These are phyloP conservation scores for Aspergillus pseudoterreus DNA, from an alignment of 2,329 filamentous ascomycete genomes.

Conservation along the genomic window DNA sequence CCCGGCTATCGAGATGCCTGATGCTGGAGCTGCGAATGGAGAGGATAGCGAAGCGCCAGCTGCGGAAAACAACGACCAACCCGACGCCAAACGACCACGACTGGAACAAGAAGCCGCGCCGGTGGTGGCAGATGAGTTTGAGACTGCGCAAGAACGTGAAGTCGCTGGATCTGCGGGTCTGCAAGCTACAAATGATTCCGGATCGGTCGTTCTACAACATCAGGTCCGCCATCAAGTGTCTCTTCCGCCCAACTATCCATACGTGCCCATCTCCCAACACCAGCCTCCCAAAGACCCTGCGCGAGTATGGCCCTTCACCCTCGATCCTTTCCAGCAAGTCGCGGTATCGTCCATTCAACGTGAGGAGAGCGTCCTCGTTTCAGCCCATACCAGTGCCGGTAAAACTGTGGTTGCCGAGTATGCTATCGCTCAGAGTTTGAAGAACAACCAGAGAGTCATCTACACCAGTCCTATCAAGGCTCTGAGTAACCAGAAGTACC, in stretches of 20 bases:
- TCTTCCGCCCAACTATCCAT: constrained; percentile 88
- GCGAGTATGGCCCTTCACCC: constrained; percentile 77
- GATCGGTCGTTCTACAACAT: constrained; percentile 76
- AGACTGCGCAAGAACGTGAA: constrained; percentile 91
- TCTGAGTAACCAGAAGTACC: constrained; percentile 96
- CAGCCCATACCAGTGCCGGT: constrained; percentile 93
- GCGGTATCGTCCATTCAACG: constrained; percentile 93
- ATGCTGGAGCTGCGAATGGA: constrained; percentile 16
- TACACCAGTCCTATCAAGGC: constrained; percentile 99
- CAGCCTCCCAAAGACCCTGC: constrained; percentile 85
- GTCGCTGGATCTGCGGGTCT: constrained; percentile 73
- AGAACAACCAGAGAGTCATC: constrained; percentile 96
- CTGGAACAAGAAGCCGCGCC: constrained; percentile 65
- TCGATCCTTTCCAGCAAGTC: constrained; percentile 96
- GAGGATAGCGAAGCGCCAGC: constrained; percentile 15
- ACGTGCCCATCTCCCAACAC: constrained; percentile 91
- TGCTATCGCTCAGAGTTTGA: constrained; percentile 93
- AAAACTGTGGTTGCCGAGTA: constrained; percentile 99
- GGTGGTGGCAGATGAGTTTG: constrained; percentile 86
- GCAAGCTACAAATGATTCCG: constrained; percentile 59
- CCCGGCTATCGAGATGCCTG: constrained; percentile 10
- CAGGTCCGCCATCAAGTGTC: constrained; percentile 99
- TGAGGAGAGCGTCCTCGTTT: constrained; percentile 93
- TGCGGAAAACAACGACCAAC: constrained; percentile 33
- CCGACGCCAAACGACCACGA: constrained; percentile 46